Evolutionary conservation across 257 asterid genomes (phyloP).

Genomic region (Fraxinus excelsior): DNA sequence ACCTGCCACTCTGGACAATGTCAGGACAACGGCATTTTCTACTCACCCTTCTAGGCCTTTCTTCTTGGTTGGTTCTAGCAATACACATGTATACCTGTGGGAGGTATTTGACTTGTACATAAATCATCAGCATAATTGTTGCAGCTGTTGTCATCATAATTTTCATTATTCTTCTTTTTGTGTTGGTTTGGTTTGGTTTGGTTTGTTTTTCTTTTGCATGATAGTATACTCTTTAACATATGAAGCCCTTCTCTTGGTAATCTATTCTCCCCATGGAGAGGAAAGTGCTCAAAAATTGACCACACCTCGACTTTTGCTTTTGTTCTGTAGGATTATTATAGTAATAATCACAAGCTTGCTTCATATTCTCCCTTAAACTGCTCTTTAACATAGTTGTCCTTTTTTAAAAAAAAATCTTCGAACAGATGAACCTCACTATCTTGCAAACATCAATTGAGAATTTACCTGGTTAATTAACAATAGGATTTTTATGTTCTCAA

Average conservation of each 20-base stretch:
- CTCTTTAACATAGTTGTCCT: neutral
- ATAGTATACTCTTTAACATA: neutral
- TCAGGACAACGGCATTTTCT: slow-evolving; percentile 75
- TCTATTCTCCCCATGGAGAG: neutral
- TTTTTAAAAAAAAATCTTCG: neutral
- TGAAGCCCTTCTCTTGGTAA: slow-evolving; percentile 8
- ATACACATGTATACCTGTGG: slow-evolving; percentile 92
- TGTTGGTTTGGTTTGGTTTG: slow-evolving; percentile 10
- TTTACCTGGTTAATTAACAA: neutral
- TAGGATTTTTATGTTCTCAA: neutral
- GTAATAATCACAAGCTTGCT: neutral
- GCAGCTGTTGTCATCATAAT: neutral
- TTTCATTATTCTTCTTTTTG: slow-evolving; percentile 14
- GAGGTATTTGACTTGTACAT: slow-evolving; percentile 54
- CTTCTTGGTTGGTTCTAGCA: slow-evolving; percentile 95
- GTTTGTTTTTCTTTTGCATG: slow-evolving; percentile 12
- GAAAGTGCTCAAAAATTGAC: slow-evolving; percentile 12
- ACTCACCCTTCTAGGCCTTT: slow-evolving; percentile 91
- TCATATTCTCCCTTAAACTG: slow-evolving; percentile 7
- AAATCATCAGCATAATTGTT: neutral
- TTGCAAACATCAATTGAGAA: slow-evolving; percentile 1
- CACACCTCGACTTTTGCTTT: slow-evolving; percentile 16
- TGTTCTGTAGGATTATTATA: slow-evolving; percentile 1
- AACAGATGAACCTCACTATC: slow-evolving; percentile 5
- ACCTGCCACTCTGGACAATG: slow-evolving; percentile 77